Conservation (phyloP, 805 yeast genomes). For the Pichia scutulata region DNA sequence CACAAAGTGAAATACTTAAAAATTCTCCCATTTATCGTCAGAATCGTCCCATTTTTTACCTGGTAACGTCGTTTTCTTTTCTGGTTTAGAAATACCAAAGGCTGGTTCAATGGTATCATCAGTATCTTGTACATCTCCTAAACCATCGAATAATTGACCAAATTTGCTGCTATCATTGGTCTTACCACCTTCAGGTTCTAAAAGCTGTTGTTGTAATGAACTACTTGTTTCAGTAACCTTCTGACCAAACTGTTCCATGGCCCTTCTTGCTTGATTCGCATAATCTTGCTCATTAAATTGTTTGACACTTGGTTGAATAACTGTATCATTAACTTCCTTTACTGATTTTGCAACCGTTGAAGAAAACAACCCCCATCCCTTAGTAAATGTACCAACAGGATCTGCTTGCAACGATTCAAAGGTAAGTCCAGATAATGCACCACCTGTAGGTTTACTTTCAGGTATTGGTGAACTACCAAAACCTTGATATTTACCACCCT, state of each 20-base stretch:
- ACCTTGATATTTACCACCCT: constrained; percentile 90
- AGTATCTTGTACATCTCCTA: constrained; percentile 39
- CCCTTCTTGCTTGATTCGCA: constrained; percentile 75
- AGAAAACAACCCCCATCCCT: constrained; percentile 93
- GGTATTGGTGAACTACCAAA: constrained; percentile 76
- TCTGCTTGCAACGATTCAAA: constrained; percentile 68
- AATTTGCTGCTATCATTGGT: constrained; percentile 36
- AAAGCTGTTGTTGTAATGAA: constrained; percentile 49
- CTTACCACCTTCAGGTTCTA: constrained; percentile 24
- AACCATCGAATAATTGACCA: constrained; percentile 49
- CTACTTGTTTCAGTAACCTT: constrained; percentile 83
- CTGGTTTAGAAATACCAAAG: constrained; percentile 55
- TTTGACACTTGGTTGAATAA: constrained; percentile 84
- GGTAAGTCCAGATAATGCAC: constrained; percentile 49
- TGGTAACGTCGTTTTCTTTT: constrained; percentile 47
- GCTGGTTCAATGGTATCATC: constrained; percentile 46
- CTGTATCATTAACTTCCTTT: constrained; percentile 77
- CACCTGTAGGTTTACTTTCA: constrained; percentile 16
- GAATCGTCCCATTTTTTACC: constrained; percentile 35
- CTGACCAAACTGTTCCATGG: constrained; percentile 96
- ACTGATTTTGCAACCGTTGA: constrained; percentile 78
- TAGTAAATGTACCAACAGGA: constrained; percentile 83
- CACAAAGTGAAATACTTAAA: constrained; percentile 30
- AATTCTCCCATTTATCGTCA: constrained; percentile 62
- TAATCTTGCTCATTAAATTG: constrained; percentile 75